A percentile compares a stretch with the other conserved stretches of the same genome.
Evolutionary conservation across 208 protist species (phyloP).

Genomic region (Acanthamoeba sp.): DNA sequence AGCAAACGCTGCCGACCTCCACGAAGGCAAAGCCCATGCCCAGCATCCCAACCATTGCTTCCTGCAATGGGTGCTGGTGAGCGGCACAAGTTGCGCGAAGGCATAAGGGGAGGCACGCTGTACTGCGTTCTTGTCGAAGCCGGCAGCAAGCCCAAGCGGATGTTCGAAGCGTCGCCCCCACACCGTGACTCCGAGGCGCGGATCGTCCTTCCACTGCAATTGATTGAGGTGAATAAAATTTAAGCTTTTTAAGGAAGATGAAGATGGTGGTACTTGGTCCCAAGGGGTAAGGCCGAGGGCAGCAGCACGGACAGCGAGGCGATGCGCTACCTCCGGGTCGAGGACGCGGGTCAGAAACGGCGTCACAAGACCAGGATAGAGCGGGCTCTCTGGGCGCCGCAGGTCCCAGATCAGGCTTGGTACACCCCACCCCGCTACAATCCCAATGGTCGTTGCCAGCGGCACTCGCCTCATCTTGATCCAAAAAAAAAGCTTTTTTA

Average conservation of each 20-base stretch:
- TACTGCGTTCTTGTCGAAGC: constrained; percentile 88
- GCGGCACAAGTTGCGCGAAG: neutral
- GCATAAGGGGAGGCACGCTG: neutral
- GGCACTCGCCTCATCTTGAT: too few relatives aligned
- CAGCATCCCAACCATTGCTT: constrained; percentile 81
- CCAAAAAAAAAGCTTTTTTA: too few relatives aligned
- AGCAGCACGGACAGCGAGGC: neutral
- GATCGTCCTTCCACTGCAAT: neutral
- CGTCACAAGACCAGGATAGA: neutral
- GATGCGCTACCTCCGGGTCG: constrained; percentile 4
- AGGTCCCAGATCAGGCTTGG: neutral
- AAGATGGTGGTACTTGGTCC: neutral
- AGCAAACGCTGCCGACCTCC: constrained; percentile 88
- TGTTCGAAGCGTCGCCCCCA: constrained; percentile 85
- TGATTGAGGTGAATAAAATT: neutral
- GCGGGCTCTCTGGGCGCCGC: neutral
- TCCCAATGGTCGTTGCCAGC: too few relatives aligned
- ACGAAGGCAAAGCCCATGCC: constrained; percentile 88
- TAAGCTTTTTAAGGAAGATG: neutral
- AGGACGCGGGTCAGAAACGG: constrained; percentile 12
- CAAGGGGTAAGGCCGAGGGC: constrained; percentile 5
- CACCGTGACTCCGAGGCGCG: constrained; percentile 71
- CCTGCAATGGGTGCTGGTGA: neutral
- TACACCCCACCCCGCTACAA: too few relatives aligned
- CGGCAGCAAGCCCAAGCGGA: constrained; percentile 88